These are phyloP conservation scores for Murraya paniculata DNA, from an alignment of 345 rosid genomes.

Conservation along the genomic window DNA sequence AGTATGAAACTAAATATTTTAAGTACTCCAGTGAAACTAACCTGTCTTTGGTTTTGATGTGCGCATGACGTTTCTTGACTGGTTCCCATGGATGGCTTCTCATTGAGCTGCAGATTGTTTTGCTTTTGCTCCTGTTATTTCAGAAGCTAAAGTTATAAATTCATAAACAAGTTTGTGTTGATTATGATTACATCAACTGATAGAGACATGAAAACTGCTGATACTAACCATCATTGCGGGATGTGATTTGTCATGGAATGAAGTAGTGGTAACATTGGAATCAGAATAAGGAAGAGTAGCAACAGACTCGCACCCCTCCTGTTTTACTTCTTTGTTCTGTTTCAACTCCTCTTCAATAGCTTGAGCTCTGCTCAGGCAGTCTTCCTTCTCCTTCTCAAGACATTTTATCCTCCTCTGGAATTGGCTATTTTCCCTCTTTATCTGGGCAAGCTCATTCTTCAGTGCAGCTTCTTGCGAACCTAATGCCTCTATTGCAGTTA, in stretches of 20 bases:
- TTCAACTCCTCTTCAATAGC: conserved; percentile 29
- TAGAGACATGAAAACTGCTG: background rate
- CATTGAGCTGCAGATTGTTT: background rate
- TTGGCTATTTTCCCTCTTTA: conserved; percentile 48
- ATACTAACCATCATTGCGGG: conserved; percentile 30
- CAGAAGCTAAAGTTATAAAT: conserved; percentile 5
- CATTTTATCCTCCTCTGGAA: conserved; percentile 46
- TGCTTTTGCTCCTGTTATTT: conserved; percentile 21
- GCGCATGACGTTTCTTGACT: background rate
- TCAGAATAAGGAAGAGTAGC: conserved; percentile 17
- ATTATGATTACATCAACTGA: background rate
- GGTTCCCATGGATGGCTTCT: conserved; percentile 7
- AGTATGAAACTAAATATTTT: background rate
- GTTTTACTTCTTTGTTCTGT: conserved; percentile 23
- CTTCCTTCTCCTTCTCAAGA: conserved; percentile 55
- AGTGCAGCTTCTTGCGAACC: conserved; percentile 49
- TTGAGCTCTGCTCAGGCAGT: conserved; percentile 33
- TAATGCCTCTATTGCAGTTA: conserved; percentile 61
- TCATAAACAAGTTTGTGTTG: background rate
- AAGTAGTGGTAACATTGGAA: conserved; percentile 1
- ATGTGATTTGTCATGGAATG: conserved; percentile 18
- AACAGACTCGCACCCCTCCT: conserved; percentile 13
- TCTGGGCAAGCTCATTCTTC: conserved; percentile 58
- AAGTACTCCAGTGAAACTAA: background rate
- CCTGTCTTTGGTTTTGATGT: conserved; percentile 4